Percentiles rank a stretch among this genome's conserved stretches.
Conservation (phyloP, 2,329 filamentous ascomycete genomes). For the Herpotrichia juniperi region DNA sequence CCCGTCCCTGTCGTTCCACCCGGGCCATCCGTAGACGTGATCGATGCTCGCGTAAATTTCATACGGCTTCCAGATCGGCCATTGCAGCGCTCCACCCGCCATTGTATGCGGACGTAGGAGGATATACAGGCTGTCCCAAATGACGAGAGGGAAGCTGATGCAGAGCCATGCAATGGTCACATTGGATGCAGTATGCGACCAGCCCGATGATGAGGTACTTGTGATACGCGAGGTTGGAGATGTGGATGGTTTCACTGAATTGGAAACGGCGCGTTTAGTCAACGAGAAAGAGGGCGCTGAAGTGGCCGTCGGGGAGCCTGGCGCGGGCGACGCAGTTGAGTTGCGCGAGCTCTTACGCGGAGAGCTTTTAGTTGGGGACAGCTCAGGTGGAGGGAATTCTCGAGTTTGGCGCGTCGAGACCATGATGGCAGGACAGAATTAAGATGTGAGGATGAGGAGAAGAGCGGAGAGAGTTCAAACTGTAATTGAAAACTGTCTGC, state of each 20-base stretch:
- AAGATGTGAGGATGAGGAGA: neutral
- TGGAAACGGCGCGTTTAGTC: slow-evolving; percentile 30
- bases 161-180: slow-evolving; percentile 72
- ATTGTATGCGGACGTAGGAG: slow-evolving; percentile 81
- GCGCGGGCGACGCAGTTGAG: slow-evolving; percentile 40
- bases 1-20: slow-evolving; percentile 68
- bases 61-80: slow-evolving; percentile 77
- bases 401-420: slow-evolving; percentile 47
- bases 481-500: neutral
- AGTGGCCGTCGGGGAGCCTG: slow-evolving; percentile 25
- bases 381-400: slow-evolving; percentile 42
- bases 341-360: slow-evolving; percentile 36
- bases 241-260: slow-evolving; percentile 17
- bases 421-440: slow-evolving; percentile 27
- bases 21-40: slow-evolving; percentile 79
- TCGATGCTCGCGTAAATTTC: slow-evolving; percentile 80
- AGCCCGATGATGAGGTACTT: slow-evolving; percentile 34
- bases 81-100: slow-evolving; percentile 75
- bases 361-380: slow-evolving; percentile 42
- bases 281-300: slow-evolving; percentile 25
- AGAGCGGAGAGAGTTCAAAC: neutral
- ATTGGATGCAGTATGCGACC: slow-evolving; percentile 67
- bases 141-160: slow-evolving; percentile 76
- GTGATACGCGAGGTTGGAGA: slow-evolving; percentile 17
- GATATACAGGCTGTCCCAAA: slow-evolving; percentile 83